These are phyloP conservation scores for Penicillium brevicompactum DNA, from an alignment of 2,329 filamentous ascomycete species.

Conservation along the genomic window DNA sequence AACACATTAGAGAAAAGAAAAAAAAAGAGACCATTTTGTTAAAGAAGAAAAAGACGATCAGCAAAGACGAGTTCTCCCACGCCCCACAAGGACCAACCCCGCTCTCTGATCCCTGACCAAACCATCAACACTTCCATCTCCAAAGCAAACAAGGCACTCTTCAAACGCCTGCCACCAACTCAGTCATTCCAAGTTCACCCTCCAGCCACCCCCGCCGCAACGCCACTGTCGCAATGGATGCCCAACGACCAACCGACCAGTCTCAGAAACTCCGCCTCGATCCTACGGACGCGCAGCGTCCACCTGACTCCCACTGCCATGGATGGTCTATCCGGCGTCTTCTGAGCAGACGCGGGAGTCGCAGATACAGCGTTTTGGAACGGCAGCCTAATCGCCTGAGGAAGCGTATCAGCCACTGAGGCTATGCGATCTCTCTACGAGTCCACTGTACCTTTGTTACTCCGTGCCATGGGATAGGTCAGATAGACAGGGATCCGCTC, in stretches of 20 bases:
- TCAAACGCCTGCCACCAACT: background rate
- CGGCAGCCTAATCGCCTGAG: conserved; percentile 27
- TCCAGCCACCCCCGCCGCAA: conserved; percentile 10
- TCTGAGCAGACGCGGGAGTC: conserved; percentile 22
- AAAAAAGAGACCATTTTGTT: background rate
- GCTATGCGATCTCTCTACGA: conserved; percentile 7
- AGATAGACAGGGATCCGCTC: background rate
- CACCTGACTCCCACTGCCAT: background rate
- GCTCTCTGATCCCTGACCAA: conserved; percentile 15
- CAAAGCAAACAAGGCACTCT: conserved; percentile 1
- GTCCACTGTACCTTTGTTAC: background rate
- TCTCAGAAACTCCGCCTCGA: conserved; percentile 3
- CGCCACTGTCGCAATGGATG: conserved; percentile 18
- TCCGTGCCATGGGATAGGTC: background rate
- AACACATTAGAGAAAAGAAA: background rate
- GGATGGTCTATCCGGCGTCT: conserved; percentile 25
- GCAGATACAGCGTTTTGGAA: conserved; percentile 23
- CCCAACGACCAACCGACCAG: conserved; percentile 19
- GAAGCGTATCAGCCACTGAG: conserved; percentile 23
- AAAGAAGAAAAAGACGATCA: background rate
- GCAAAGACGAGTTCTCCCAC: background rate
- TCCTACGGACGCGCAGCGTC: background rate
- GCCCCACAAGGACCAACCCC: conserved; percentile 19
- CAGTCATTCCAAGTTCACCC: background rate
- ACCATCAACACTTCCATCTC: conserved; percentile 5